phyloP scores from a whole-genome alignment of 352 stramenopile species.

The Phytopythium vexans region DNA sequence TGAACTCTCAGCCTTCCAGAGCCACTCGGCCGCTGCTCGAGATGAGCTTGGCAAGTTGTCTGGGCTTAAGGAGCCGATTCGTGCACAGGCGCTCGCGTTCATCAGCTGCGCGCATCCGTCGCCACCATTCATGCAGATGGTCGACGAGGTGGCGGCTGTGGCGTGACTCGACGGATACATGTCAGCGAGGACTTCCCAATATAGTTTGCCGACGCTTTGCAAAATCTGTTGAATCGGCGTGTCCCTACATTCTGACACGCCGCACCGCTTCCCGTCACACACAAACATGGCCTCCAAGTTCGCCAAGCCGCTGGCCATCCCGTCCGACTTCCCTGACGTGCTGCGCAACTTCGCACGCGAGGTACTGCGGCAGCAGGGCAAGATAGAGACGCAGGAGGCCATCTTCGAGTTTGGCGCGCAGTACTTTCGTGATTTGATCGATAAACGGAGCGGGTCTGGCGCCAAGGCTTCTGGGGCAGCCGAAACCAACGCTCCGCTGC shows the following conservation, averaged over 20 bases:
- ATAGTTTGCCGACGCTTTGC: no score
- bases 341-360: constrained; percentile 78
- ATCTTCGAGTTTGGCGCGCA: constrained; percentile 74
- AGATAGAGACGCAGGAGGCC: constrained; percentile 72
- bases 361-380: constrained; percentile 78
- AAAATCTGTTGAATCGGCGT: no score
- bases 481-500: constrained; percentile 14
- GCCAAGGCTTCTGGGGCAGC: neutral
- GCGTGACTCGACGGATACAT: no score
- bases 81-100: constrained; percentile 13
- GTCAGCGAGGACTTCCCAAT: no score
- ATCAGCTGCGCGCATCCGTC: constrained; percentile 2
- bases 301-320: constrained; percentile 75
- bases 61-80: constrained; percentile 9
- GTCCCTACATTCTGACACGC: no score
- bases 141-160: no score
- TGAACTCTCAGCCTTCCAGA: constrained; percentile 11
- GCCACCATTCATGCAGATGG: no score
- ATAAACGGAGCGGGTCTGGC: constrained; percentile 20
- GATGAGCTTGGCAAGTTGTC: constrained; percentile 10
- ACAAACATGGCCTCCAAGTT: constrained; percentile 78
- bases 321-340: constrained; percentile 65
- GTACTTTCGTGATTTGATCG: constrained; percentile 66
- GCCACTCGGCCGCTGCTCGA: constrained; percentile 4
- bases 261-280: neutral